Evolutionary conservation across 306 rosid genomes (phyloP), one percentile per base, ranked within the genome.

Genomic region (Fagus crenata): DNA sequence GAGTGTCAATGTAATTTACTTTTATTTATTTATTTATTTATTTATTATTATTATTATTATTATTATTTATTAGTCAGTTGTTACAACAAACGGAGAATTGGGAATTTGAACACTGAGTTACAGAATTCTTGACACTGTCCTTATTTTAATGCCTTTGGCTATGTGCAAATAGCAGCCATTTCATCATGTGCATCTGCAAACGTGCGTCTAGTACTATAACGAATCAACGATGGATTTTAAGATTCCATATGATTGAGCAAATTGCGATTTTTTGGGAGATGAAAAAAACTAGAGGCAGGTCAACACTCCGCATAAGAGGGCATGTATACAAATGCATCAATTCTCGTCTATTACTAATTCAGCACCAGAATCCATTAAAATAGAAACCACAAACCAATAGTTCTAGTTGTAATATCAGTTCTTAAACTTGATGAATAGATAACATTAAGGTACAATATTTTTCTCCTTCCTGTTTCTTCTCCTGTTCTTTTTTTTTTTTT

Each of bases 371-470:
- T 90, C 71, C 80, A 81, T 81, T 77, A 84, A 81, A 87, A 79
- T 67, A 87, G 79, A 81, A 84, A 82, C 81, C 86, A 49, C 85
- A 86, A 77, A 81, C 78, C 78, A 81, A 77, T 80, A 82, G 76
- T 78, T 64, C 54, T 69, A 41, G 18, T 68, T 51, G 74, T 59
- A 71, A 83, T 78, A 76, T 81, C 75, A 81, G 71, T 81, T 81
- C 78, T 79, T 65, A 86, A 88, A 85, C 95, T 83, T 85, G 80
- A 83, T 87, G 79, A 61, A 87, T 86, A 83, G 86, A 86, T 86
- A 89, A 89, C 77, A 79, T 87, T 84, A 84, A 81, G 32, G 79
- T 84, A 74, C 78, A 81, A 83, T 88, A 75, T 82, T 85, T 72
- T 80, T 71, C 71, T 81, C 69, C 84, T 73, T 69, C 75, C 84